A percentile compares a stretch with the other conserved stretches of the same genome.
These are phyloP conservation scores for Tetracentron sinense DNA, from an alignment of 164 flowering plant genomes.

Conservation along the genomic window DNA sequence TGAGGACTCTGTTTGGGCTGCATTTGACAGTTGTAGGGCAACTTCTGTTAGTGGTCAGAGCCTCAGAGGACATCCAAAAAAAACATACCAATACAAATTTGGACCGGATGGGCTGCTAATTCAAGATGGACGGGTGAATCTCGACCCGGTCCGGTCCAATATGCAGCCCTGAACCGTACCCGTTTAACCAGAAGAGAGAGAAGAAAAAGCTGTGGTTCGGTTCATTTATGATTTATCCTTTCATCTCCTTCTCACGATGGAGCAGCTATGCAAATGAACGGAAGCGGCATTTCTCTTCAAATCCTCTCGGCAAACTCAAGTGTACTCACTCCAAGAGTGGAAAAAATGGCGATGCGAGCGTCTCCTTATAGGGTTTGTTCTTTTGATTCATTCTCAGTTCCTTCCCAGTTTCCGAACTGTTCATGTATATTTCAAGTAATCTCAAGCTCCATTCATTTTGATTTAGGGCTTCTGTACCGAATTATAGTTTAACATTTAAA, in stretches of 20 bases:
- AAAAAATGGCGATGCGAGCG: conserved; percentile 32
- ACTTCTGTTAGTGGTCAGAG: too few relatives aligned
- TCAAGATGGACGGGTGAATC: too few relatives aligned
- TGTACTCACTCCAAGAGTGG: conserved; percentile 20
- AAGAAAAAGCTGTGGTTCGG: not conserved
- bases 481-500: too few relatives aligned
- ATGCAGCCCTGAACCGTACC: too few relatives aligned
- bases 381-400: not conserved
- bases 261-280: conserved; percentile 5
- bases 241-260: not conserved
- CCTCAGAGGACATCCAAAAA: too few relatives aligned
- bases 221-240: not conserved
- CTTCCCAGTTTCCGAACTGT: not conserved
- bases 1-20: too few relatives aligned
- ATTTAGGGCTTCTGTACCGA: not conserved
- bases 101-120: too few relatives aligned
- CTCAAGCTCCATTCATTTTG: not conserved
- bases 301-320: conserved; percentile 28
- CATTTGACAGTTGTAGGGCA: too few relatives aligned
- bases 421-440: not conserved
- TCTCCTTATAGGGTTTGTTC: conserved; percentile 30
- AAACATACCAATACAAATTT: too few relatives aligned
- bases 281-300: conserved; percentile 21
- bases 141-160: too few relatives aligned
- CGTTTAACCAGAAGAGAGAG: too few relatives aligned